Conservation (phyloP, 129 eudicot genomes). For the Dittrichia graveolens region DNA sequence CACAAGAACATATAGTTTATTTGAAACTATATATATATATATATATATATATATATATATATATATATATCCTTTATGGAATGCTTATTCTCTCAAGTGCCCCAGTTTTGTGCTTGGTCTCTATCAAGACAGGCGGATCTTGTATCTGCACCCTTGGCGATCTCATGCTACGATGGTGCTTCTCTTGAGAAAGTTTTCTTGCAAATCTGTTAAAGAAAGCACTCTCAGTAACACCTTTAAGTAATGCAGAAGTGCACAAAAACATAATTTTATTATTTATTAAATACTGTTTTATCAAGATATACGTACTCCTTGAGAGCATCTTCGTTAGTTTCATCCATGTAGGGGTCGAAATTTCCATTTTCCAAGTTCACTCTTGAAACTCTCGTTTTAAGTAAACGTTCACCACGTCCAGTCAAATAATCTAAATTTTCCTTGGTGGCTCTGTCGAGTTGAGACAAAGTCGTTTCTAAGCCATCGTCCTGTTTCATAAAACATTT, state of each 20-base stretch:
- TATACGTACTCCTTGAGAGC: constrained; percentile 33
- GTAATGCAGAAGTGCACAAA: too few species aligned
- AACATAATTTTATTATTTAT: neutral
- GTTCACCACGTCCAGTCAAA: constrained; percentile 32
- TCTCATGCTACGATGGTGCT: neutral
- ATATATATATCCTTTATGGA: constrained; percentile 1
- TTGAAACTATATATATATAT: too few species aligned
- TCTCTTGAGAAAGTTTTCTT: neutral
- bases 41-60: too few species aligned
- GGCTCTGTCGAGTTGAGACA: constrained; percentile 35
- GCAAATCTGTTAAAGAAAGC: constrained; percentile 32
- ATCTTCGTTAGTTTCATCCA: constrained; percentile 25
- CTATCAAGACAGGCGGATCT: neutral
- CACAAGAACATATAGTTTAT: too few species aligned
- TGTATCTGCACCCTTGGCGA: neutral
- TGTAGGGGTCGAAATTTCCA: constrained; percentile 22
- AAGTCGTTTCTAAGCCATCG: constrained; percentile 27
- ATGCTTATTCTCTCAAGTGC: neutral
- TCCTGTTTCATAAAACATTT: constrained; percentile 29
- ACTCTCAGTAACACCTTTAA: neutral
- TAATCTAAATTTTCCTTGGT: constrained; percentile 36
- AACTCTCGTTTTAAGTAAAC: constrained; percentile 35
- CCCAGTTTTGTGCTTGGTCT: neutral
- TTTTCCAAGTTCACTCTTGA: constrained; percentile 38
- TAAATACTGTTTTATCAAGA: neutral